Conservation (phyloP, 495 filamentous ascomycete genomes). For the Hamigera avellanea region DNA sequence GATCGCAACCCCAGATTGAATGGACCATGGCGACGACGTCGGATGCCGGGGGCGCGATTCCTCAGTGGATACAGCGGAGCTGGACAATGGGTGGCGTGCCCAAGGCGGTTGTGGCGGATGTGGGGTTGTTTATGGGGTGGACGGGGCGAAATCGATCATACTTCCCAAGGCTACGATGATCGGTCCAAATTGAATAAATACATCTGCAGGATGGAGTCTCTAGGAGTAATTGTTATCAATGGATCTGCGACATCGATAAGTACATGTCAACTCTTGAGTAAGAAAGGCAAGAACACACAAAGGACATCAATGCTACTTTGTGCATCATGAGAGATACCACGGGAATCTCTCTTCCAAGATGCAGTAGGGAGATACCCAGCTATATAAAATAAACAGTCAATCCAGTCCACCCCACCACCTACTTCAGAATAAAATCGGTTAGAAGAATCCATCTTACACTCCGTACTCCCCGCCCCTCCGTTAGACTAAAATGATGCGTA, state of each 20-base stretch:
- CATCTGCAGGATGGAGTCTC: too few relatives aligned
- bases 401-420: neutral
- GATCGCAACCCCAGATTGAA: conserved; percentile 29
- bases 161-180: too few relatives aligned
- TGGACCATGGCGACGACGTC: conserved; percentile 67
- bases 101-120: conserved; percentile 57
- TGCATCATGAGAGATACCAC: too few relatives aligned
- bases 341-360: too few relatives aligned
- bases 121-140: conserved; percentile 57
- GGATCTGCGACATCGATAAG: too few relatives aligned
- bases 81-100: conserved; percentile 47
- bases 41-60: conserved; percentile 54
- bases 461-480: neutral
- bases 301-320: too few relatives aligned
- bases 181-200: too few relatives aligned
- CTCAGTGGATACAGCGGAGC: conserved; percentile 50
- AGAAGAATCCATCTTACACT: neutral
- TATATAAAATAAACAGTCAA: neutral
- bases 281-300: too few relatives aligned
- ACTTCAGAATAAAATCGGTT: neutral
- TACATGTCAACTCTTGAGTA: too few relatives aligned
- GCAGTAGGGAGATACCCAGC: too few relatives aligned
- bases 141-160: conserved; percentile 11
- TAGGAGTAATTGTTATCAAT: too few relatives aligned
- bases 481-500: too few relatives aligned